A percentile compares a stretch with the other conserved stretches of the same genome.
Evolutionary conservation across 176 grass and related monocot genomes (phyloP).

Genomic region (Musa beccarii): DNA sequence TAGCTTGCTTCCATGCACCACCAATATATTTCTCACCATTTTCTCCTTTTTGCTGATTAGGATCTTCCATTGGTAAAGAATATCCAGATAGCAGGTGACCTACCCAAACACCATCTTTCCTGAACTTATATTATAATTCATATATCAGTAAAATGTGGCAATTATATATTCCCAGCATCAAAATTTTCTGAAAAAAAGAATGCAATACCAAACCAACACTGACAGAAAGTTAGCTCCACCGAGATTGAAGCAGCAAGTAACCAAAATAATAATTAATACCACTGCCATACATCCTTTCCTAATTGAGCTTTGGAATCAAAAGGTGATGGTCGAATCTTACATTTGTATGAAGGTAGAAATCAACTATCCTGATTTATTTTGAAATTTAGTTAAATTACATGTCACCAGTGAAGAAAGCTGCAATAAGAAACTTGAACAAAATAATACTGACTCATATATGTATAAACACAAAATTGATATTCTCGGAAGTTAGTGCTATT

Average conservation of each 20-base stretch:
- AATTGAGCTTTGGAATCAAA: too few relatives aligned
- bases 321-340: too few relatives aligned
- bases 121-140: slow-evolving; percentile 18
- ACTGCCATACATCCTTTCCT: too few relatives aligned
- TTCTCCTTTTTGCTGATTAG: slow-evolving; percentile 40
- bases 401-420: too few relatives aligned
- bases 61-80: slow-evolving; percentile 74
- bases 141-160: neutral
- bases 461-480: too few relatives aligned
- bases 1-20: slow-evolving; percentile 86
- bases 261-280: too few relatives aligned
- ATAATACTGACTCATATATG: too few relatives aligned
- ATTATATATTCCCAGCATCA: neutral
- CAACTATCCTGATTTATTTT: too few relatives aligned
- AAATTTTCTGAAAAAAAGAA: neutral
- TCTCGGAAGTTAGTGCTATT: too few relatives aligned
- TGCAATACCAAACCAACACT: neutral
- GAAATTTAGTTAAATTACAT: too few relatives aligned
- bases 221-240: neutral
- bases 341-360: too few relatives aligned
- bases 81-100: slow-evolving; percentile 80
- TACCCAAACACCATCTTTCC: slow-evolving; percentile 86
- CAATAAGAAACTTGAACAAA: too few relatives aligned
- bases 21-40: slow-evolving; percentile 30
- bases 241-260: neutral